Percentiles rank a stretch among this genome's conserved stretches.
These are phyloP conservation scores for Castanospermum australe DNA, from an alignment of 306 rosid genomes.

Conservation along the genomic window DNA sequence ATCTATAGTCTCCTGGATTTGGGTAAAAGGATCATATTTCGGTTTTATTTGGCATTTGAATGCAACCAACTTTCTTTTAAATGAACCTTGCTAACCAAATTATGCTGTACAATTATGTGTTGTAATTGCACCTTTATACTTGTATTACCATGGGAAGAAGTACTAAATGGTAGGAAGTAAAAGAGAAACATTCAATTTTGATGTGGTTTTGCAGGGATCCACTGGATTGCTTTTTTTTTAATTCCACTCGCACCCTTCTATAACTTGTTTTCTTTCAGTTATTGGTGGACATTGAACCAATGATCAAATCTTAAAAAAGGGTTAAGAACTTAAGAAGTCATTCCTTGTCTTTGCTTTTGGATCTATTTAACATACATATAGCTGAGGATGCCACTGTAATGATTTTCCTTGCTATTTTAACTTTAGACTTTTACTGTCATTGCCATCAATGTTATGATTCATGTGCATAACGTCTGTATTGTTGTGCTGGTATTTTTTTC, in stretches of 20 bases:
- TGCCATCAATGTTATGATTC: background rate
- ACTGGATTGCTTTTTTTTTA: background rate
- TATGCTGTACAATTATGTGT: background rate
- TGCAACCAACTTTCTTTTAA: background rate
- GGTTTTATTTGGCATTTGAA: background rate
- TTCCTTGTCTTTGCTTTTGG: background rate
- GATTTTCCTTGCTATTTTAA: constrained; percentile 7
- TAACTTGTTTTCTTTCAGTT: background rate
- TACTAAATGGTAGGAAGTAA: background rate
- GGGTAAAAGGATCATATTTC: background rate
- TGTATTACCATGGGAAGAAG: background rate
- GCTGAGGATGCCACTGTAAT: background rate
- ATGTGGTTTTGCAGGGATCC: background rate
- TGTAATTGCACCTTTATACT: background rate
- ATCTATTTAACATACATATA: constrained; percentile 5
- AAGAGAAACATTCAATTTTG: background rate
- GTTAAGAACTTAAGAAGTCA: background rate
- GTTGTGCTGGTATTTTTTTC: constrained; percentile 12
- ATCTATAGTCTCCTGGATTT: background rate
- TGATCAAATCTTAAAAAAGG: background rate
- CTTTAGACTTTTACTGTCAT: background rate
- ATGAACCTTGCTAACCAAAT: background rate
- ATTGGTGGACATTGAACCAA: background rate
- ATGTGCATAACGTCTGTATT: background rate
- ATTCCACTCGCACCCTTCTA: background rate